phyloP scores from a whole-genome alignment of 116 monocot species.

The Cymodocea nodosa region DNA sequence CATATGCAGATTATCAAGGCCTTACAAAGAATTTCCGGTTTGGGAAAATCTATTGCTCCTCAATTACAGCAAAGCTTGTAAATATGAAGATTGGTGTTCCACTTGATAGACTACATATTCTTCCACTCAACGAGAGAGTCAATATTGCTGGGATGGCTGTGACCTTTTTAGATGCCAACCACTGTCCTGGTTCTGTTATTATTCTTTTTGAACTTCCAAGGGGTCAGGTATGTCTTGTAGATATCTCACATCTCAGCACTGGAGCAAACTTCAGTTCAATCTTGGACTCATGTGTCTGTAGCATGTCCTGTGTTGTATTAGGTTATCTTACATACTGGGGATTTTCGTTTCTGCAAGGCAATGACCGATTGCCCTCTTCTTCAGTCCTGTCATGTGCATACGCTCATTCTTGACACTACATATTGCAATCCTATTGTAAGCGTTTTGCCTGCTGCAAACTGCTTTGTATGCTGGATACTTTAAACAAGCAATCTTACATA shows the following conservation, averaged over 20 bases:
- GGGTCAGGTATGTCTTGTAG: slow-evolving; percentile 40
- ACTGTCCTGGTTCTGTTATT: slow-evolving; percentile 90
- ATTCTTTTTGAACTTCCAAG: slow-evolving; percentile 91
- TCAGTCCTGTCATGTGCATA: slow-evolving; percentile 49
- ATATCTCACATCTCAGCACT: slow-evolving; percentile 18
- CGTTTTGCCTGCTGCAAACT: not conserved
- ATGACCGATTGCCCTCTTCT: slow-evolving; percentile 53
- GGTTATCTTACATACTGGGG: slow-evolving; percentile 90
- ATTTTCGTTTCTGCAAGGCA: slow-evolving; percentile 83
- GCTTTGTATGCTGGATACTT: not conserved
- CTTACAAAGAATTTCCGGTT: slow-evolving; percentile 74
- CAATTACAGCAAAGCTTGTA: slow-evolving; percentile 76
- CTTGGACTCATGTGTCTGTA: not conserved
- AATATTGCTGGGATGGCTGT: slow-evolving; percentile 52
- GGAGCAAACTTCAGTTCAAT: not conserved
- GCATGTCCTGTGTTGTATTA: slow-evolving; percentile 10
- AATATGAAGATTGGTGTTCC: slow-evolving; percentile 80
- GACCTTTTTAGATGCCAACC: slow-evolving; percentile 92
- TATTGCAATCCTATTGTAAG: slow-evolving; percentile 89
- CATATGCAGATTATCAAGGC: slow-evolving; percentile 86
- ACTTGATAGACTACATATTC: slow-evolving; percentile 59
- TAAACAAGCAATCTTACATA: not conserved
- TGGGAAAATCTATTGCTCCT: slow-evolving; percentile 95
- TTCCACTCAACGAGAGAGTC: slow-evolving; percentile 72
- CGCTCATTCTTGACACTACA: slow-evolving; percentile 90